Evolutionary conservation across 768 basidiomycete genomes (phyloP).

Genomic region (Pilatotrama ljubarskyi): DNA sequence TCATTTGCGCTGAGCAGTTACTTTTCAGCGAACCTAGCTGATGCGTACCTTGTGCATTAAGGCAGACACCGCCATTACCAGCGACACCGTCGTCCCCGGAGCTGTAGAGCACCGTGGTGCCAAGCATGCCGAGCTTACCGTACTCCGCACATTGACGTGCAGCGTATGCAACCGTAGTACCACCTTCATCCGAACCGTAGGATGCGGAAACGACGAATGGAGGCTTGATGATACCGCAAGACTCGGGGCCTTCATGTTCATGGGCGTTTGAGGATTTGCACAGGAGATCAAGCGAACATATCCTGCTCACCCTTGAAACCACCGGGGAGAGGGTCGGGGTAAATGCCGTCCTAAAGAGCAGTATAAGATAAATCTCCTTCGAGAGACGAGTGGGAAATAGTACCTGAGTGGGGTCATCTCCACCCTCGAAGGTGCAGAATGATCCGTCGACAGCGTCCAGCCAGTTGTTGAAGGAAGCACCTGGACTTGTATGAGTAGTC

Average conservation of each 20-base stretch:
- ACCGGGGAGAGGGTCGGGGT: constrained; percentile 41
- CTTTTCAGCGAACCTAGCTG: not conserved
- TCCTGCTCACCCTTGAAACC: constrained; percentile 37
- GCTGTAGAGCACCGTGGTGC: constrained; percentile 41
- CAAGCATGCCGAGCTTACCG: constrained; percentile 40
- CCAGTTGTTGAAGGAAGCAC: constrained; percentile 46
- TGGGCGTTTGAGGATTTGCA: not conserved
- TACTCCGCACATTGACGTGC: constrained; percentile 46
- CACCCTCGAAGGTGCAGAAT: constrained; percentile 47
- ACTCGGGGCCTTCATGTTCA: constrained; percentile 30
- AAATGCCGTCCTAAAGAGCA: constrained; percentile 36
- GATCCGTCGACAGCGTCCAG: constrained; percentile 46
- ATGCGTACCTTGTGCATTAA: constrained; percentile 31
- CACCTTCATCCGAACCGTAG: constrained; percentile 38
- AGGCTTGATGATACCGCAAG: constrained; percentile 39
- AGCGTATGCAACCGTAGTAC: constrained; percentile 36
- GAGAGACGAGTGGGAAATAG: not conserved
- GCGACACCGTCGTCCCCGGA: constrained; percentile 48
- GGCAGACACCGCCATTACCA: constrained; percentile 34
- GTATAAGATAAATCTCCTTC: not conserved
- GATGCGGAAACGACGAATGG: constrained; percentile 45
- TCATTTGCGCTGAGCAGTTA: not conserved
- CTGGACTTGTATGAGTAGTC: constrained; percentile 23
- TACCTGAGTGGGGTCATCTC: constrained; percentile 38
- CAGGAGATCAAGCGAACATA: too few species aligned